A percentile compares a stretch with the other conserved stretches of the same genome.
Evolutionary conservation across 2,329 filamentous ascomycete genomes (phyloP).

Genomic region (Stemphylium beticola): DNA sequence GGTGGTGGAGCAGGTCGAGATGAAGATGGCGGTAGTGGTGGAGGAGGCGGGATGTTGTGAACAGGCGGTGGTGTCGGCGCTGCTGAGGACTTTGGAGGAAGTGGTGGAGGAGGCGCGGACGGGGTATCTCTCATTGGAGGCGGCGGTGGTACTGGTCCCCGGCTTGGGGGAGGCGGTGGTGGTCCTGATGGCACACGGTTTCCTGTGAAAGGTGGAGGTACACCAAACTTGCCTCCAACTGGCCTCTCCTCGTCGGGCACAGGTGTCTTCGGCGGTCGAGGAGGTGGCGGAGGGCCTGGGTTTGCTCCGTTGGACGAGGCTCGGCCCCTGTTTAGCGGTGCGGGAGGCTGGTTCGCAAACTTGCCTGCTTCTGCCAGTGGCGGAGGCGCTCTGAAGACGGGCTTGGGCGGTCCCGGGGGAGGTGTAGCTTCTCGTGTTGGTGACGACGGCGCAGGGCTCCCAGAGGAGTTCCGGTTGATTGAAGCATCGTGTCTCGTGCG

Average conservation of each 20-base stretch:
- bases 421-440: constrained; percentile 78
- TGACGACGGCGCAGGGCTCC: constrained; percentile 65
- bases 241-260: constrained; percentile 68
- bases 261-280: constrained; percentile 58
- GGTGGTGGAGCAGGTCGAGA: constrained; percentile 36
- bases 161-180: constrained; percentile 77
- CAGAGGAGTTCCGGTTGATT: constrained; percentile 49
- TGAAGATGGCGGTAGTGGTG: constrained; percentile 36
- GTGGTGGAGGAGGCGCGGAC: constrained; percentile 47
- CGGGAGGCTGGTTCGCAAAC: constrained; percentile 65
- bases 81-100: constrained; percentile 46
- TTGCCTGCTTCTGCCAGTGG: constrained; percentile 90
- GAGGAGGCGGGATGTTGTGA: constrained; percentile 39
- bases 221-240: constrained; percentile 67
- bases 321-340: constrained; percentile 55
- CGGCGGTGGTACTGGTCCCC: constrained; percentile 68
- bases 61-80: constrained; percentile 68
- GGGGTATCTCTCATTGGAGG: constrained; percentile 53
- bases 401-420: constrained; percentile 63
- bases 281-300: constrained; percentile 70
- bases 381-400: constrained; percentile 82
- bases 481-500: constrained; percentile 52
- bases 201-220: constrained; percentile 80
- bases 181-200: constrained; percentile 66
- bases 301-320: constrained; percentile 58